Evolutionary conservation across 2,329 filamentous ascomycete species (phyloP), one percentile per base, ranked within the genome.

Genomic region (Colletotrichum melonis): DNA sequence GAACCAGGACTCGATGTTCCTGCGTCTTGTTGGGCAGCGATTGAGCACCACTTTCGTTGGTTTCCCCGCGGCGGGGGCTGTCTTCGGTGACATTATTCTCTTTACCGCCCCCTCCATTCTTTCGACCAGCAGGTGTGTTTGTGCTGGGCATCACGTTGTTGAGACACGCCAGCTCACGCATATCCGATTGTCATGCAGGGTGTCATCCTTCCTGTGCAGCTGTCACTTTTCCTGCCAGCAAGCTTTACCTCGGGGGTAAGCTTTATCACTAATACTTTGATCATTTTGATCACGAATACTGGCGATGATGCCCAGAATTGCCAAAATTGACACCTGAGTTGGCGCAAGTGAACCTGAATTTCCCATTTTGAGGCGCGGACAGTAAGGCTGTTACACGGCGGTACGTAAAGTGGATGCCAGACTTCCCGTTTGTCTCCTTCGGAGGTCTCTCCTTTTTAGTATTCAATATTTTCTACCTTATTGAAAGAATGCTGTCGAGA

Each of bases 1-100:
- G 38, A 64, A 68, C n/a, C 26, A 63, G n/a, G n/a, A 11, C 11
- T 56, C 12, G 22, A 30, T 22, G 12, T 67, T 24, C 14, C 14
- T 62, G 59, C 26, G 24, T 54, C 3, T 49, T 70, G 70, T 73
- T 69, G 70, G 70, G 70, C 66, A 69, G 32, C 70, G 70, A 65
- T 22, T 30, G 54, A 65, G 55, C 60, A 65, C 7, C 16, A n/a
- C 24, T 24, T 16, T 24, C 19, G 16, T 32, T 52, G 42, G 19
- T 35, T 7, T 30, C 11, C 42, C 16, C 42, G 42, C 42, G 19
- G 42, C 32, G 65, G 54, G 30, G 57, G 14, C 19, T 16, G 54
- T 3, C 4, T 49, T 35, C 28, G 58, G 49, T 22, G 38, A 46
- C 65, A 52, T 46, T 30, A n/a, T 59, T n/a, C 54, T 55, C 42